These are phyloP conservation scores for Sonneratia alba DNA, from an alignment of 345 rosid genomes.

Conservation along the genomic window DNA sequence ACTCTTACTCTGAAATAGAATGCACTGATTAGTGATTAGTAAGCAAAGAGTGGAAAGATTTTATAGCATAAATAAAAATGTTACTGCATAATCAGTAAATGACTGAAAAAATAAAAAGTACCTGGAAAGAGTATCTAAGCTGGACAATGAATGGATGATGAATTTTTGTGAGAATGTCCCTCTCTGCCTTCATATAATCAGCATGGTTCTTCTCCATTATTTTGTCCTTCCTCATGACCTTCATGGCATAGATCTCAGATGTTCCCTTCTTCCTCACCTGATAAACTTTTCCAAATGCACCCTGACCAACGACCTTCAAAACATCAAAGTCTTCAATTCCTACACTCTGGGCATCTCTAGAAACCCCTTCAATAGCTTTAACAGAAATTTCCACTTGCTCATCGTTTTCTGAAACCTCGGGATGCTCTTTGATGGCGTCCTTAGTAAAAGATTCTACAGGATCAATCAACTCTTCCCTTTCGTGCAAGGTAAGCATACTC, in stretches of 20 bases:
- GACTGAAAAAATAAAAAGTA: constrained; percentile 11
- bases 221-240: constrained; percentile 93
- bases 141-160: constrained; percentile 92
- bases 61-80: background rate
- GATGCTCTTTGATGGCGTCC: constrained; percentile 22
- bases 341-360: constrained; percentile 22
- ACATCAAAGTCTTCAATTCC: constrained; percentile 83
- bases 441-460: constrained; percentile 29
- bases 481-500: constrained; percentile 47
- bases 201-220: constrained; percentile 91
- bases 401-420: constrained; percentile 25
- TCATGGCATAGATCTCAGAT: constrained; percentile 86
- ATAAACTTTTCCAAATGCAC: constrained; percentile 91
- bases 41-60: background rate
- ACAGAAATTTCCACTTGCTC: constrained; percentile 13
- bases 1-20: background rate
- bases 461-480: constrained; percentile 29
- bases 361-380: constrained; percentile 15
- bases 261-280: constrained; percentile 86
- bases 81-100: background rate
- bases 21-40: too few relatives aligned
- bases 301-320: constrained; percentile 85
- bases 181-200: constrained; percentile 93
- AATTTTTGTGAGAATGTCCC: constrained; percentile 69
- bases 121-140: constrained; percentile 87